These are phyloP conservation scores for Pseudogymnoascus sp. DNA, from an alignment of 2,329 filamentous ascomycete species.

Conservation along the genomic window DNA sequence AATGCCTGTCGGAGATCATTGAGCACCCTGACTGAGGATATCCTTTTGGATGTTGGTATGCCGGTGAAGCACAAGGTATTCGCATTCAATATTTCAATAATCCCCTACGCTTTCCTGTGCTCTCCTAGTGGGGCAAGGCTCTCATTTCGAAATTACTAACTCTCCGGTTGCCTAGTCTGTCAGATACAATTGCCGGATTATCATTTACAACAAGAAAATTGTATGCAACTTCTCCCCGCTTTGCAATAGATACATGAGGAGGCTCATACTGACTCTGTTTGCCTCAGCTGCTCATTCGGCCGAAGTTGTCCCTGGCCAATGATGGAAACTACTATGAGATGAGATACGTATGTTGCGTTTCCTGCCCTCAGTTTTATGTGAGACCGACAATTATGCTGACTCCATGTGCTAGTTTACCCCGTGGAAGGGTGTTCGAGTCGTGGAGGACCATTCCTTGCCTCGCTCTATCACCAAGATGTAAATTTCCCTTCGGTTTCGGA, in stretches of 20 bases:
- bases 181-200: conserved; percentile 59
- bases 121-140: background rate
- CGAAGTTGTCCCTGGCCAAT: conserved; percentile 65
- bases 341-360: background rate
- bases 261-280: background rate
- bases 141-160: background rate
- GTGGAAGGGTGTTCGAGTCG: conserved; percentile 50
- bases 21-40: conserved; percentile 53
- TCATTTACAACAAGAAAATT: conserved; percentile 59
- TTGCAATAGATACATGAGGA: background rate
- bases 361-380: background rate
- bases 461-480: conserved; percentile 47
- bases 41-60: conserved; percentile 58
- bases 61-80: conserved; percentile 56
- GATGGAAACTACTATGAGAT: conserved; percentile 61
- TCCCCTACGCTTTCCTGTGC: background rate
- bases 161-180: background rate
- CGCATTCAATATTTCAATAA: conserved; percentile 25
- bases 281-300: conserved; percentile 49
- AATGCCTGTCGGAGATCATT: conserved; percentile 56
- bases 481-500: conserved; percentile 20
- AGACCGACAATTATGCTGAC: background rate
- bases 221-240: conserved; percentile 28
- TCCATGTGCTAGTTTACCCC: conserved; percentile 50
- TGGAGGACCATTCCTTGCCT: conserved; percentile 60